These are phyloP conservation scores for Neurospora crassa DNA, from an alignment of 2,329 filamentous ascomycete genomes.

Conservation along the genomic window DNA sequence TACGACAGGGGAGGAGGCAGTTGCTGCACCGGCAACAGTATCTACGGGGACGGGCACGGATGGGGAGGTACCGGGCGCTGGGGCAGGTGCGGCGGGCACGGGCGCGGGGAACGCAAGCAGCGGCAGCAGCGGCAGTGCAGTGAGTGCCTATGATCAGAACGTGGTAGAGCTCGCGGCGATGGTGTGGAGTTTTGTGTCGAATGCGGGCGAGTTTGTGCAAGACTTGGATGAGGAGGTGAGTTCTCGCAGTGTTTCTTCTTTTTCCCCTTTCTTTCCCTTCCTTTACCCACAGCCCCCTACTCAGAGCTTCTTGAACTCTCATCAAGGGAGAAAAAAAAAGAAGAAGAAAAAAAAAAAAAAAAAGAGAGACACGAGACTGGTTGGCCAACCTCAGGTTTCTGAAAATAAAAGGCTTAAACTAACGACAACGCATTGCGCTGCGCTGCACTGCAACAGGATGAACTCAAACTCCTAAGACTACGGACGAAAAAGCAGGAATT, in stretches of 20 bases:
- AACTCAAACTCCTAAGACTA: conserved; percentile 64
- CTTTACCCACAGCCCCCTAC: not conserved
- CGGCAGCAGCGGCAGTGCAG: conserved; percentile 24
- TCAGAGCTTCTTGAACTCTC: not conserved
- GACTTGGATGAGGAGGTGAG: conserved; percentile 61
- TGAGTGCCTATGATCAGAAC: conserved; percentile 42
- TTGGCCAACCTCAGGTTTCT: not conserved
- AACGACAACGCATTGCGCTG: not conserved
- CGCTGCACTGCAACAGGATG: conserved; percentile 41
- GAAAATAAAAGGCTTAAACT: not conserved
- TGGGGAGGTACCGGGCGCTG: not conserved
- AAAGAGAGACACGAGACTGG: too few relatives aligned
- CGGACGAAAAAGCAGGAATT: conserved; percentile 80
- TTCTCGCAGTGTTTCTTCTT: not conserved
- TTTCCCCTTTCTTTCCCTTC: not conserved
- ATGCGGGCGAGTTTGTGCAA: conserved; percentile 58
- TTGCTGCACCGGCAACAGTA: not conserved
- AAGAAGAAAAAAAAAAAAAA: too few relatives aligned
- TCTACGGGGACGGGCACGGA: not conserved
- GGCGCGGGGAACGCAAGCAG: conserved; percentile 32
- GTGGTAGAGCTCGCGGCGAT: conserved; percentile 65
- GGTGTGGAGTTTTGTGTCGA: conserved; percentile 67
- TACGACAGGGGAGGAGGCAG: not conserved
- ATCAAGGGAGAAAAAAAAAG: not conserved
- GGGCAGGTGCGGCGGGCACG: not conserved